A percentile compares a stretch with the other conserved stretches of the same genome.
Conservation (phyloP, 1,139 yeast genomes). For the Suhomyces bokatorum region DNA sequence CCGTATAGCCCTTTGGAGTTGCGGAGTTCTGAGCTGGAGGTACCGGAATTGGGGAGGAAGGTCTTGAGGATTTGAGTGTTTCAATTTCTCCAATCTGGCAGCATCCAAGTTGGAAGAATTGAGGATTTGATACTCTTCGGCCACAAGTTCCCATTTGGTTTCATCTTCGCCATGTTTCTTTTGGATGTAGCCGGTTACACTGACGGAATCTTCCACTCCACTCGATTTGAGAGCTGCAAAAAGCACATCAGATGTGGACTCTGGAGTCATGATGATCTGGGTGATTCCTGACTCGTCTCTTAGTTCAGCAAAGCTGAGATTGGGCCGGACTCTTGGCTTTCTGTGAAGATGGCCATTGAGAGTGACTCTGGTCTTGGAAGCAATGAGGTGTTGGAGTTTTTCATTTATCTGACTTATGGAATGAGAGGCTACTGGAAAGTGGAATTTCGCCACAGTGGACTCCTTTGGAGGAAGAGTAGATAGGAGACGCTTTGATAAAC, state of each 20-base stretch:
- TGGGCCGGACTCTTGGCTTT: constrained; percentile 55
- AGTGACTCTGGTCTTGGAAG: constrained; percentile 24
- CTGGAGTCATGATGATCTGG: constrained; percentile 58
- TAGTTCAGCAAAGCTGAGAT: constrained; percentile 65
- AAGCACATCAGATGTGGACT: constrained; percentile 35
- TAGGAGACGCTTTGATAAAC: background rate
- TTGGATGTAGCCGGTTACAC: constrained; percentile 57
- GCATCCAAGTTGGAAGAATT: constrained; percentile 70
- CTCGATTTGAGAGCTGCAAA: constrained; percentile 50
- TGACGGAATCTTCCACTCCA: constrained; percentile 73
- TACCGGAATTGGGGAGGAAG: constrained; percentile 82
- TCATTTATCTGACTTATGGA: constrained; percentile 23
- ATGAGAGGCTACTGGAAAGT: constrained; percentile 42
- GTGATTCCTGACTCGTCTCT: constrained; percentile 71
- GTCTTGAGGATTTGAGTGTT: constrained; percentile 47
- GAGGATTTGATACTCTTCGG: constrained; percentile 53
- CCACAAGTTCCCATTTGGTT: constrained; percentile 55
- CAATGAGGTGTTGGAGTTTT: constrained; percentile 13
- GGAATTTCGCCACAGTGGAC: constrained; percentile 33
- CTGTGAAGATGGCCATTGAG: constrained; percentile 82
- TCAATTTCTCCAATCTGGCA: constrained; percentile 66
- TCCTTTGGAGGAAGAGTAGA: constrained; percentile 24
- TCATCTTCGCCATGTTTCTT: constrained; percentile 3
- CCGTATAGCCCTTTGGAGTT: constrained; percentile 59
- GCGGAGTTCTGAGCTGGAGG: constrained; percentile 69